Base-by-base conservation (phyloP, 164 flowering plant genomes). In the Aristolochia contorta region DNA sequence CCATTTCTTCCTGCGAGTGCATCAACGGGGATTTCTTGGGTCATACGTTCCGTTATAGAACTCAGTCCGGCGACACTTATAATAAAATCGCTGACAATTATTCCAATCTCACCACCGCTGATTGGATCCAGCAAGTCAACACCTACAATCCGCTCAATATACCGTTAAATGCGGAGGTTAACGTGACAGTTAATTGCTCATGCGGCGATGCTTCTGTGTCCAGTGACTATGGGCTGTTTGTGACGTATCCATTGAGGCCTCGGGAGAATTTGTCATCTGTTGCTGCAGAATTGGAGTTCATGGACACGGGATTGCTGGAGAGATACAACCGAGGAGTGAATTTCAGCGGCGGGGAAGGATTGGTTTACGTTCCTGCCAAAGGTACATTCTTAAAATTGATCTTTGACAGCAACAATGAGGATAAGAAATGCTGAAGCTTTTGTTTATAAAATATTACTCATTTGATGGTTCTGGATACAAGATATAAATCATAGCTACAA, bases 111-210 rank as follows among this genome's bases (percentile, higher is more conserved):
- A 75, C 79, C 4, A 67, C 71, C 0, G 54, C 23, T 0, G 47
- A 5, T 2, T 56, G 53, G 68, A 25, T 75, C 66, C 22, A 27
- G 51, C 52, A 16, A 1, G 54, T 53, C 10, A 75, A 72, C 41
- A 51, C 22, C 3, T 69, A 58, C 47, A 3, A 25, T 27, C 23
- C 65, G 16, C 27, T 10, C 13, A 16, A 15, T 3, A 71, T 77
- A 12, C 79, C 74, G 0, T 68, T 45, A 30, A 32, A 37, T 52
- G 62, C 63, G 2, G 16, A 0, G 14, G 24, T 81, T 22, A 77
- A 71, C 67, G 80, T 79, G 47, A 64, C 67, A 0, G 80, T 79
- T 22, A 79, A 76, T 66, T 79, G 86, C 50, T 75, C 74, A 8
- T 82, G 86, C 57, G 83, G 86, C 55, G 59, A 74, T 70, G 12